A percentile compares a stretch with the other conserved stretches of the same genome.
These are phyloP conservation scores for Heliophila coronopifolia DNA, from an alignment of 441 rosid genomes.

Conservation along the genomic window DNA sequence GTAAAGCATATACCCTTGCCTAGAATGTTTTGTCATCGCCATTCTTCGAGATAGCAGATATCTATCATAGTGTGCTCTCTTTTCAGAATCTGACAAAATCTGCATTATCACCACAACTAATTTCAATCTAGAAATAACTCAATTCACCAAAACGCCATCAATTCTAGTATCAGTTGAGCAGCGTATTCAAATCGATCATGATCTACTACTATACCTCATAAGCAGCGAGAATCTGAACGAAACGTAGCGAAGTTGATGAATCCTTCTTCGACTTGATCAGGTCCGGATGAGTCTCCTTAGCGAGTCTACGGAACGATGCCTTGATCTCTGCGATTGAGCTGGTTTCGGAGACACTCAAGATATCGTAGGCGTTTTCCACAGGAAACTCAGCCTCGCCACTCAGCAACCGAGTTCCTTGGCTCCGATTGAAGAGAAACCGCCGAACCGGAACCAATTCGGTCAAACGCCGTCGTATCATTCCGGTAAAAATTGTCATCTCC, in stretches of 20 bases:
- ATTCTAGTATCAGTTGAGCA: neutral
- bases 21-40: conserved; percentile 37
- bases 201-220: too few relatives aligned
- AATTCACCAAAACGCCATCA: neutral
- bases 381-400: conserved; percentile 47
- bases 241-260: conserved; percentile 45
- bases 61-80: conserved; percentile 62
- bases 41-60: conserved; percentile 54
- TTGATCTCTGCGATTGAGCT: conserved; percentile 80
- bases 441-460: conserved; percentile 9
- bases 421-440: conserved; percentile 16
- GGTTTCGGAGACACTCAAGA: conserved; percentile 58
- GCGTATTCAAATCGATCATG: too few relatives aligned
- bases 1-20: conserved; percentile 34
- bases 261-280: conserved; percentile 38
- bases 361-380: conserved; percentile 61
- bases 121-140: too few relatives aligned
- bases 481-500: conserved; percentile 35
- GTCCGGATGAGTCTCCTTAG: conserved; percentile 94
- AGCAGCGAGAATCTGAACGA: conserved; percentile 84
- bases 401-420: conserved; percentile 36
- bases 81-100: conserved; percentile 79
- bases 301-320: conserved; percentile 71
- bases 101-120: conserved; percentile 38
- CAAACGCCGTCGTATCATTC: conserved; percentile 30